Evolutionary conservation across 305 asterid species (phyloP), one percentile per base, ranked within the genome.

Genomic region (Striga hermonthica): DNA sequence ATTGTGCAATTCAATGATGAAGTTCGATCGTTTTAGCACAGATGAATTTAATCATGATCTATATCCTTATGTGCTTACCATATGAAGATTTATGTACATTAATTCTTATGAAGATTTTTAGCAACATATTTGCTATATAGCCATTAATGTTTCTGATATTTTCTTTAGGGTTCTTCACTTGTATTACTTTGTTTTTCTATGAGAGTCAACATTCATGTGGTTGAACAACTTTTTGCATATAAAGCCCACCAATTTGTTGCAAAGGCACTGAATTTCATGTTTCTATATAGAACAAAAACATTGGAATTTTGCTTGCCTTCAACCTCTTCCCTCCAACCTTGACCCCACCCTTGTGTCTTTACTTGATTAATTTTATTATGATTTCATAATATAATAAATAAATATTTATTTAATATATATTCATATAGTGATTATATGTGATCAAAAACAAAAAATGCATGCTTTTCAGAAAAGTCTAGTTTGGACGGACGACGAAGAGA

Each of bases 401-500:
- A 22, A 1, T 22, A 22, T 6, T 53, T 9, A 8, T 3, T 22
- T 53, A 53, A 22, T 3, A 8, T 55, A 9, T 28, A 14, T 55
- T 6, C 22, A 52, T 55, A 9, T 13, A 52, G 0, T 49, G 3
- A 0, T 9, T 50, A 50, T 52, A 10, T 65, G 15, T 45, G 31
- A 12, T 58, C 14, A 11, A 45, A 34, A 14, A 11, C 13, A 6
- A 11, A 44, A 10, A n/a, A 6, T 53, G 5, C n/a, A 53, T 64
- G 31, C 62, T 76, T n/a, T n/a, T 15, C 83, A 86, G 97, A 90
- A 90, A 60, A 87, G 76, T 8, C 31, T 38, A 28, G 12, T 45
- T 1, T 90, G 96, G 97, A 80, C 72, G 41, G 95, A 88, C 40
- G 96, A 80, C 63, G 96, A 90, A 72, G 97, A 88, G 65, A 54